These are phyloP conservation scores for Microbotryum intermedium DNA, from an alignment of 1,284 basidiomycete genomes.

Conservation along the genomic window DNA sequence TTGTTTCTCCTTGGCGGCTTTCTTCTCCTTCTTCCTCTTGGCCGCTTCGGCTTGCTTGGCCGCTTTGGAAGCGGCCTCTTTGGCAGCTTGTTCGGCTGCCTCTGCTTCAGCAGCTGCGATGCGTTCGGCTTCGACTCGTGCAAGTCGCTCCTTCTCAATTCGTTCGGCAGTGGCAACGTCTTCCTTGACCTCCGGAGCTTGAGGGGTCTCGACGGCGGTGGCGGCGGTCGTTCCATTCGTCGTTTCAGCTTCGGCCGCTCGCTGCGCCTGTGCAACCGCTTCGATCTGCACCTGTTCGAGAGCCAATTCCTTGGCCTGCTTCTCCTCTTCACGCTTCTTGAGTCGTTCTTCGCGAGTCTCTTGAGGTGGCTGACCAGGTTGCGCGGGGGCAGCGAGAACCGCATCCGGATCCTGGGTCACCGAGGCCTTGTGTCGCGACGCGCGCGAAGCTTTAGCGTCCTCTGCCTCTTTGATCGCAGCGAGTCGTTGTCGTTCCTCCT, in stretches of 20 bases:
- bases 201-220: slow-evolving; percentile 1
- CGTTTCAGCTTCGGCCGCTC: slow-evolving; percentile 9
- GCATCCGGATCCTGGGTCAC: not conserved
- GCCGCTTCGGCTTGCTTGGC: slow-evolving; percentile 13
- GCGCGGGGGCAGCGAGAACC: not conserved
- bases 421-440: not conserved
- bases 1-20: not conserved
- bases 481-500: slow-evolving; percentile 52
- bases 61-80: slow-evolving; percentile 50
- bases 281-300: slow-evolving; percentile 36
- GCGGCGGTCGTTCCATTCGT: slow-evolving; percentile 16
- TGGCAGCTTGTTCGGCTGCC: slow-evolving; percentile 50
- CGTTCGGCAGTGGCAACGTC: slow-evolving; percentile 18
- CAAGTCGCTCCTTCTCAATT: slow-evolving; percentile 22
- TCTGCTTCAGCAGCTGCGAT: slow-evolving; percentile 35
- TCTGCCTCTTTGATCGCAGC: slow-evolving; percentile 49
- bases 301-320: slow-evolving; percentile 35
- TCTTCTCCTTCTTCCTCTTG: slow-evolving; percentile 1
- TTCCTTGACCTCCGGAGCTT: not conserved
- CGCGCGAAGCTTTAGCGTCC: slow-evolving; percentile 39
- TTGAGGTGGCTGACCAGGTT: slow-evolving; percentile 31
- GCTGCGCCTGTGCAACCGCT: slow-evolving; percentile 12
- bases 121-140: slow-evolving; percentile 39
- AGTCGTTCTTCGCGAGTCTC: slow-evolving; percentile 42
- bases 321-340: slow-evolving; percentile 41